A percentile compares a stretch with the other conserved stretches of the same genome.
Conservation (phyloP, 2,329 filamentous ascomycete genomes). For the Colletotrichum theobromicola region DNA sequence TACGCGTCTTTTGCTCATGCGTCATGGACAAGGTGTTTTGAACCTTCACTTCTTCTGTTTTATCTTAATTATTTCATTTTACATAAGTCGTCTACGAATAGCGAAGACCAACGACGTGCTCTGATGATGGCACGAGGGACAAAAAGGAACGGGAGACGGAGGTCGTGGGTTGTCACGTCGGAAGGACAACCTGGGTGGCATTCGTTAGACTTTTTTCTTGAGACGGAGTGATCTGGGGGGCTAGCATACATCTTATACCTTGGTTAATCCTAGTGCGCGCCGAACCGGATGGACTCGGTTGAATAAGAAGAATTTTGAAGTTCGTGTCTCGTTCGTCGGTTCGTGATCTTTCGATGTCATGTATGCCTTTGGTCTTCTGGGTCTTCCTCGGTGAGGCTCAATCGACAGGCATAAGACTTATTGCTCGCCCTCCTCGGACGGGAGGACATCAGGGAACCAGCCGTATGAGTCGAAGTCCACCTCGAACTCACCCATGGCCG, state of each 20-base stretch:
- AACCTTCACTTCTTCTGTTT: slow-evolving; percentile 1
- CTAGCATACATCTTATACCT: slow-evolving; percentile 1
- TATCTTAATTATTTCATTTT: slow-evolving; percentile 5
- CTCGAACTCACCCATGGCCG: slow-evolving; percentile 55
- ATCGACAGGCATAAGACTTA: neutral
- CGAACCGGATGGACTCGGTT: neutral
- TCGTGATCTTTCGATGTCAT: neutral
- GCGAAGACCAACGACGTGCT: slow-evolving; percentile 7
- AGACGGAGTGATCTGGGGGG: neutral
- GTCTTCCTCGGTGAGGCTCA: too few relatives aligned
- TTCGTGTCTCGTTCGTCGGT: neutral
- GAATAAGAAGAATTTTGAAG: slow-evolving; percentile 4
- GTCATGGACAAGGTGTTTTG: neutral
- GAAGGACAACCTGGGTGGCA: neutral
- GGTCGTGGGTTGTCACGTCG: neutral
- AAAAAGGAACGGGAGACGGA: neutral
- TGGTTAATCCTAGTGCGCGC: slow-evolving; percentile 14
- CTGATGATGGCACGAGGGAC: slow-evolving; percentile 17
- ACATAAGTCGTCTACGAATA: slow-evolving; percentile 14
- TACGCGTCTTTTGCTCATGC: slow-evolving; percentile 7
- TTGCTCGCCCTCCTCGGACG: slow-evolving; percentile 43
- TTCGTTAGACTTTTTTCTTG: neutral
- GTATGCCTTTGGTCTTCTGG: neutral
- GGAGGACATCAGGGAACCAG: slow-evolving; percentile 59
- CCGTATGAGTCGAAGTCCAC: slow-evolving; percentile 58